Evolutionary conservation across 306 rosid genomes (phyloP).

Genomic region (Cicer pinnatifidum): DNA sequence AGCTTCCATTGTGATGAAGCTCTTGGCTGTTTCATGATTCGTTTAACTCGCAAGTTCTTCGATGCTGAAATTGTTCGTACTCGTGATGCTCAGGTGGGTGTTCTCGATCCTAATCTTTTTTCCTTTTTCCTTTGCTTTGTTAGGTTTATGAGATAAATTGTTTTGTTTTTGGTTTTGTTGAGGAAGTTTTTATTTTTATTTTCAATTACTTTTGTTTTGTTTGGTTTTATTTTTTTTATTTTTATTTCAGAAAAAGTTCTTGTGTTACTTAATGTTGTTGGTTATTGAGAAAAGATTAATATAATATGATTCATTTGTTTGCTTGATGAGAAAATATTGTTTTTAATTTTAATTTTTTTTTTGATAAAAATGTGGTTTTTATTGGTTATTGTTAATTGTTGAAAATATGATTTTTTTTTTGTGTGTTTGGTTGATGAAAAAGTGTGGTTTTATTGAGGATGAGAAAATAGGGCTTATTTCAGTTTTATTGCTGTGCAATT

Average conservation of each 20-base stretch:
- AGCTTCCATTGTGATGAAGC: constrained; percentile 99
- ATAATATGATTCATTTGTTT: neutral
- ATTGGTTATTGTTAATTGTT: too few relatives aligned
- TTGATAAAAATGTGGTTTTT: neutral
- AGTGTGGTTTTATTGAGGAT: neutral
- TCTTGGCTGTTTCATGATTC: constrained; percentile 99
- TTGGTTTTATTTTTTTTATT: too few relatives aligned
- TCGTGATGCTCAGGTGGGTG: constrained; percentile 70
- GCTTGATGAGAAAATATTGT: neutral
- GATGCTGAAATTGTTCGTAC: constrained; percentile 83
- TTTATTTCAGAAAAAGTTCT: neutral
- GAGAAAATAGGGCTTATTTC: too few relatives aligned
- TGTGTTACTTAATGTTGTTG: neutral
- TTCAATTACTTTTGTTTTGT: neutral
- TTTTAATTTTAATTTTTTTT: neutral
- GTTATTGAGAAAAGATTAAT: neutral
- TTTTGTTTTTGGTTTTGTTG: neutral
- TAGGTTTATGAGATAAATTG: neutral
- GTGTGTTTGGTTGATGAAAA: neutral
- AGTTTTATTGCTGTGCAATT: too few relatives aligned
- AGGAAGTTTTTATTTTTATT: neutral
- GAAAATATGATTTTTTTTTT: neutral
- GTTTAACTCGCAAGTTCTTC: constrained; percentile 72
- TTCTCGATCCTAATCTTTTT: neutral
- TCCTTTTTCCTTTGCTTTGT: neutral